These are phyloP conservation scores for Globisporangium lucens DNA, from an alignment of 352 stramenopile genomes.

Conservation along the genomic window DNA sequence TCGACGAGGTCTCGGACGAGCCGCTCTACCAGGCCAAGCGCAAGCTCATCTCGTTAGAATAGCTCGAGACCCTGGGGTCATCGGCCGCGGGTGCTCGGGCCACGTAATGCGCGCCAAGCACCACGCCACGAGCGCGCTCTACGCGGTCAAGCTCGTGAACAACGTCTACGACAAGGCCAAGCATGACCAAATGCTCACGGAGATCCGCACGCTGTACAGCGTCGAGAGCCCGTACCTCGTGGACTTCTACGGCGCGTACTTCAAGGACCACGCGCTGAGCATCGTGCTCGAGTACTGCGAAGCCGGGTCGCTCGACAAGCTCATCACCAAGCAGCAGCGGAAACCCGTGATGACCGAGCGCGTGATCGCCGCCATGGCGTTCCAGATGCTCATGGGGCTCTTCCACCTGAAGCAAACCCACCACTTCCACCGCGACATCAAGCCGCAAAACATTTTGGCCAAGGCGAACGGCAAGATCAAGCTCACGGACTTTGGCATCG, in stretches of 20 bases:
- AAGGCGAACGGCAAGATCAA: constrained; percentile 78
- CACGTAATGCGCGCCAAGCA: constrained; percentile 61
- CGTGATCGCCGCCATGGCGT: constrained; percentile 53
- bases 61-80: constrained; percentile 46
- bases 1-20: constrained; percentile 21
- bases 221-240: constrained; percentile 66
- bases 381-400: constrained; percentile 59
- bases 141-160: constrained; percentile 67
- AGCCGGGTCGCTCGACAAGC: constrained; percentile 52
- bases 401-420: constrained; percentile 53
- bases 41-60: constrained; percentile 43
- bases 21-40: neutral
- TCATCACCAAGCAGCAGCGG: constrained; percentile 22
- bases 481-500: constrained; percentile 76
- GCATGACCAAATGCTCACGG: constrained; percentile 69
- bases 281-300: constrained; percentile 68
- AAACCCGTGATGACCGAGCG: constrained; percentile 32
- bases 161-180: constrained; percentile 80
- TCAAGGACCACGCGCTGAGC: constrained; percentile 66
- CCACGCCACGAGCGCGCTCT: constrained; percentile 32
- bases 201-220: constrained; percentile 76
- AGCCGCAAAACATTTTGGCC: constrained; percentile 91
- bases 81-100: constrained; percentile 60
- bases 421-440: constrained; percentile 93
- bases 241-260: constrained; percentile 67